A percentile compares a stretch with the other conserved stretches of the same genome.
Conservation (phyloP, 2,329 filamentous ascomycete genomes). For the Alternaria alternata region DNA sequence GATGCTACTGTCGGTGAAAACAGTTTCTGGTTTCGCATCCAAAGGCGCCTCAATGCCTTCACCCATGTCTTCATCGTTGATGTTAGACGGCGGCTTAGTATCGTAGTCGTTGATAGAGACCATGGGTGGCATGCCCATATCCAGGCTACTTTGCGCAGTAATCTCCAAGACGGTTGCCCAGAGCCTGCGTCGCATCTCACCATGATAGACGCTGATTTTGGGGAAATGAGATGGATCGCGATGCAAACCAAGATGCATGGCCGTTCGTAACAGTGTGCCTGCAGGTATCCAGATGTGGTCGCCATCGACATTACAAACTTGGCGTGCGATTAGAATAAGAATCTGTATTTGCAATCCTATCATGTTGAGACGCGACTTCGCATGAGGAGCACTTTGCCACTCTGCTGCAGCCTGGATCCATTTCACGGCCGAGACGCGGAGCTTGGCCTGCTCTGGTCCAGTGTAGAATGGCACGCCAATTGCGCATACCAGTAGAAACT, state of each 20-base stretch:
- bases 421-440: conserved; percentile 43
- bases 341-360: conserved; percentile 59
- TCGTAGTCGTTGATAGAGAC: conserved; percentile 50
- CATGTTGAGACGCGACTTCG: conserved; percentile 61
- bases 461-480: conserved; percentile 59
- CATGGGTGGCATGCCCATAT: conserved; percentile 49
- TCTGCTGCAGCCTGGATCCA: conserved; percentile 67
- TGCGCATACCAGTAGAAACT: conserved; percentile 54
- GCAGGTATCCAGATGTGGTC: conserved; percentile 51
- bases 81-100: conserved; percentile 48
- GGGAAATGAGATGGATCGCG: conserved; percentile 49
- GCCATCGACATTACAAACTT: conserved; percentile 46
- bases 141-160: conserved; percentile 48
- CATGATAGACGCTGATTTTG: conserved; percentile 45
- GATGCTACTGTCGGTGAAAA: conserved; percentile 50
- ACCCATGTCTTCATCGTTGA: conserved; percentile 52
- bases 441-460: conserved; percentile 55
- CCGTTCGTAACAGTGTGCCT: conserved; percentile 50
- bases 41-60: conserved; percentile 36
- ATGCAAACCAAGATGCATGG: conserved; percentile 54
- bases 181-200: conserved; percentile 50
- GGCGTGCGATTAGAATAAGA: conserved; percentile 49
- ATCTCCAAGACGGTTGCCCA: conserved; percentile 49
- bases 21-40: conserved; percentile 26
- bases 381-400: conserved; percentile 63